phyloP scores from a whole-genome alignment of 2,329 filamentous ascomycete species.

The Hypoxylon sp. region DNA sequence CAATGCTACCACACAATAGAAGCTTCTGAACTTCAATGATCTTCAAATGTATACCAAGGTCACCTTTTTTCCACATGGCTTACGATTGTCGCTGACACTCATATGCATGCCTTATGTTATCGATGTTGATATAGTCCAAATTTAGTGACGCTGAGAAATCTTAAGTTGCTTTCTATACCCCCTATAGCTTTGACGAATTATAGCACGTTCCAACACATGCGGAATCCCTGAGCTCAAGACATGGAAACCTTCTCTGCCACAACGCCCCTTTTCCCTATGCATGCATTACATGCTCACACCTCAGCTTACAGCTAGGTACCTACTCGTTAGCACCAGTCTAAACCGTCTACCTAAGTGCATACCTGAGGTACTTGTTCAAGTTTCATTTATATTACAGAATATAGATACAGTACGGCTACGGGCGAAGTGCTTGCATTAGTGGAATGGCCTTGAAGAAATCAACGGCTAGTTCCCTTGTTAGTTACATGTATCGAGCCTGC shows the following conservation, averaged over 20 bases:
- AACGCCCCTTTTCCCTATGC: conserved; percentile 2
- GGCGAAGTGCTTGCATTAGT: conserved; percentile 4
- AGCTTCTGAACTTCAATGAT: not conserved
- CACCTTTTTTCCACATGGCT: not conserved
- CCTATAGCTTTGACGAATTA: conserved; percentile 19
- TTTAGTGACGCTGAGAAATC: conserved; percentile 22
- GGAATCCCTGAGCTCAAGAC: conserved; percentile 16
- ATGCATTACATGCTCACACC: not conserved
- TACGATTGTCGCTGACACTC: not conserved
- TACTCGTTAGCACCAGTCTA: too few relatives aligned
- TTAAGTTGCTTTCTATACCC: conserved; percentile 15
- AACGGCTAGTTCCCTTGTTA: not conserved
- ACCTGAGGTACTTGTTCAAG: not conserved
- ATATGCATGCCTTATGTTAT: conserved; percentile 2
- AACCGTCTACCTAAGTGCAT: not conserved
- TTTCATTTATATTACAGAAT: not conserved
- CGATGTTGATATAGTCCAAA: conserved; percentile 9
- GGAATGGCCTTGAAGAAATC: not conserved
- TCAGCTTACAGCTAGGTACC: too few relatives aligned
- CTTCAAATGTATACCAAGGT: not conserved
- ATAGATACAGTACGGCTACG: not conserved
- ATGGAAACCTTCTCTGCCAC: conserved; percentile 7
- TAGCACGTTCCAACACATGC: conserved; percentile 29
- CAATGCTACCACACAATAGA: not conserved
- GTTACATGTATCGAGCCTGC: not conserved